Conservation (phyloP, 2,329 filamentous ascomycete species). For the Penicillium verrucosum region DNA sequence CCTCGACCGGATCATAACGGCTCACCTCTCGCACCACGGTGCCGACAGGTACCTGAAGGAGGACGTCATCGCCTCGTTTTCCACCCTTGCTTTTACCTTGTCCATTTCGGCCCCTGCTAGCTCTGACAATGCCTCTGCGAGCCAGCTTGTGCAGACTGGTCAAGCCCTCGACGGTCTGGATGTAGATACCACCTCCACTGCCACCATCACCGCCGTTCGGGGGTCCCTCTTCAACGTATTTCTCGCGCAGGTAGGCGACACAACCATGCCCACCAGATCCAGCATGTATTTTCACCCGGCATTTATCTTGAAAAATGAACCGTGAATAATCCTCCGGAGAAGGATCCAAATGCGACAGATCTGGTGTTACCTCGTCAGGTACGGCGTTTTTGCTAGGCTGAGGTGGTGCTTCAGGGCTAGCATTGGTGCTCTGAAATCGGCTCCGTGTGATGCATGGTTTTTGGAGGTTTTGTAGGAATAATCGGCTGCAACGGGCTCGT, state of each 20-base stretch:
- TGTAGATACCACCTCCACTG: conserved; percentile 86
- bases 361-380: conserved; percentile 19
- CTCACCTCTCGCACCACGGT: conserved; percentile 83
- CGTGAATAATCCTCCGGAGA: conserved; percentile 77
- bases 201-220: conserved; percentile 95
- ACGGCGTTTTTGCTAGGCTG: conserved; percentile 10
- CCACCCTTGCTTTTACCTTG: conserved; percentile 56
- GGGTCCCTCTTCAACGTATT: conserved; percentile 82
- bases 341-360: conserved; percentile 67
- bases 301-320: conserved; percentile 83
- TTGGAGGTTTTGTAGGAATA: conserved; percentile 4
- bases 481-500: conserved; percentile 15
- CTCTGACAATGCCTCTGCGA: conserved; percentile 61
- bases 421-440: conserved; percentile 25
- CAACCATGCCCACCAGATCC: conserved; percentile 87
- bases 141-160: conserved; percentile 91
- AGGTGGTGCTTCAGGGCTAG: conserved; percentile 1
- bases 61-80: conserved; percentile 76
- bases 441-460: conserved; percentile 5
- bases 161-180: conserved; percentile 86
- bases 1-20: conserved; percentile 70
- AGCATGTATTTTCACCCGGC: conserved; percentile 70
- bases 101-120: conserved; percentile 45
- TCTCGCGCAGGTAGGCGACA: conserved; percentile 89
- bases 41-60: conserved; percentile 88